Conservation (phyloP, 192 early-diverging fungal species). For the Backusella australiensis region DNA sequence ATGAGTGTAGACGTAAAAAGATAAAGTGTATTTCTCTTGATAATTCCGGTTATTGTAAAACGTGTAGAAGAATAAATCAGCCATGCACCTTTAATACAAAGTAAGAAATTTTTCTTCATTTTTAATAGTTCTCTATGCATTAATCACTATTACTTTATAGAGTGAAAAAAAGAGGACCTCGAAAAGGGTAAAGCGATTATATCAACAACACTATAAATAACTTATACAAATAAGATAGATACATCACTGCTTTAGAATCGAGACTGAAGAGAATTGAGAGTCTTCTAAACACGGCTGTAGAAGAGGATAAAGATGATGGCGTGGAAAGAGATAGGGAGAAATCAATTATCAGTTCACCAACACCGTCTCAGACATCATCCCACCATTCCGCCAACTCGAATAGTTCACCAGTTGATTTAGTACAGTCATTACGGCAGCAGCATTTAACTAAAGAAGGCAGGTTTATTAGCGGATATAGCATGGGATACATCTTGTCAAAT, state of each 20-base stretch:
- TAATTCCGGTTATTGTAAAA: conserved; percentile 21
- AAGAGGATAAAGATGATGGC: background rate
- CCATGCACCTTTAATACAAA: conserved; percentile 26
- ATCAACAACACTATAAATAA: too few relatives aligned
- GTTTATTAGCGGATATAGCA: background rate
- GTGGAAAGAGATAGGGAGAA: background rate
- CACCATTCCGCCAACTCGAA: background rate
- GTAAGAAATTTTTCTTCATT: conserved; percentile 6
- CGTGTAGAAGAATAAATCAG: conserved; percentile 19
- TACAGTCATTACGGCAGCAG: background rate
- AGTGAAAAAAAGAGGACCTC: conserved; percentile 13
- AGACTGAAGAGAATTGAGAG: conserved; percentile 5
- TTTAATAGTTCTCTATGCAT: background rate
- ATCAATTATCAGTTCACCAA: background rate
- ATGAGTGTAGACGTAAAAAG: conserved; percentile 35
- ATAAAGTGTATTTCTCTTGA: conserved; percentile 28
- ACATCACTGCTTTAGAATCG: background rate
- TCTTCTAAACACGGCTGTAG: background rate
- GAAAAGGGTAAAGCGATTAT: conserved; percentile 13
- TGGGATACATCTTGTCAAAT: background rate
- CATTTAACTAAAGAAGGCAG: conserved; percentile 1
- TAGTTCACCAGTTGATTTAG: background rate
- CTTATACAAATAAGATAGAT: background rate
- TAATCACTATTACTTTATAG: background rate
- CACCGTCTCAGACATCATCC: background rate